Base-by-base conservation (phyloP, 805 yeast species). In the Hanseniaspora jakobsenii region DNA sequence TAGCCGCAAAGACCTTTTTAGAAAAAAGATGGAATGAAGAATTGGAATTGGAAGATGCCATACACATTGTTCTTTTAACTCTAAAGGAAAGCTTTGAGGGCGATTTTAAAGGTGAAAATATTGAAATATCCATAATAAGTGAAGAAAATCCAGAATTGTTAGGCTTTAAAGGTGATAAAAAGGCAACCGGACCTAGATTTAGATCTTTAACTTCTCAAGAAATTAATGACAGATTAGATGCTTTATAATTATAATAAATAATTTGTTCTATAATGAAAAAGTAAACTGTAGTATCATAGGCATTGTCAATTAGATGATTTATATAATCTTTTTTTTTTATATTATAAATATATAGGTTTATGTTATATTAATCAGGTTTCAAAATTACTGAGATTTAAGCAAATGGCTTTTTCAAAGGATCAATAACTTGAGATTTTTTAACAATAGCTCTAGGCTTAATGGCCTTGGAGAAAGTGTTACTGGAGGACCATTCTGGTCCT, bases 1-100 rank as follows among this genome's bases (percentile, higher is more conserved):
- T 77, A 35, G 84, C 94, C n/a, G 98, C 97, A 28, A 91, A 93
- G 69, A 89, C 97, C 1, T 91, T 91, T 56, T 66, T 91, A 58
- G 99, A 91, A 63, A 91, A 91, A 66, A 78, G 99, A 66, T 91
- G 97, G 96, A 89, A 87, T 60, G 94, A 86, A 52, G 95, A 91
- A 63, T 70, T 91, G 59, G 98, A 91, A 66, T 71, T 91, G 51
- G 99, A 91, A 66, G 99, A 91, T 61, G 99, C 97, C 40, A 84
- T 91, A 52, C 97, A 91, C 63, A 91, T 89, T 59, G 95, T 97
- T 1, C 69, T 91, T 37, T 68, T 91, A 55, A 91, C 98, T 4
- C 70, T 91, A 60, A 91, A 91, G 63, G 99, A 91, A 65, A 78
- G 94, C 21, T 89, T 91, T 41, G 99, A 91, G 62, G 98, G 98